Base-by-base conservation (phyloP, 495 filamentous ascomycete genomes). In the Hypoxylon lienhwacheense region DNA sequence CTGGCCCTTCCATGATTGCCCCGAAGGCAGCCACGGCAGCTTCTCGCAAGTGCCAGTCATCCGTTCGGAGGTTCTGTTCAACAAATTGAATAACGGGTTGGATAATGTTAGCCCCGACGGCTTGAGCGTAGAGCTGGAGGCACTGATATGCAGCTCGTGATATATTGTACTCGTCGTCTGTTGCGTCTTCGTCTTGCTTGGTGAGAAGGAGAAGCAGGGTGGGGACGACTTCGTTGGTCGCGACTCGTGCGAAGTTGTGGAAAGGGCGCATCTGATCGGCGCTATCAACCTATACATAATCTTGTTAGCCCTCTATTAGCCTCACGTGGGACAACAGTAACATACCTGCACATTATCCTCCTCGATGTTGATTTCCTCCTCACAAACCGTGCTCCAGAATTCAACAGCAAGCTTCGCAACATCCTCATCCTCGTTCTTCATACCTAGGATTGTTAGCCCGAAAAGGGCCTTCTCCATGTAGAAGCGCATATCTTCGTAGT, bases 381-480 rank as follows among this genome's bases (percentile, higher is more conserved):
- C 93, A 75, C 93, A 97, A 29, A 98, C 93, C 14, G 93, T 97
- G 75, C 93, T 97, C 93, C 93, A 98, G 77, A 98, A 98, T 66
- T 98, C 93, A 55, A 98, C 89, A 17, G 93, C 93, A 20, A 98
- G 81, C 79, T 98, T 98, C 32, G 95, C 85, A 29, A 97, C 95
- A 71, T 97, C 93, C 69, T 98, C 93, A 62, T 98, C 93, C 7
- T 89, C 87, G 69, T 84, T 92, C 79, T 93, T 95, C 95, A 98
- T 98, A 48, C 93, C 95, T 76, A 96, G 84, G 52, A 97, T 95
- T n/a, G 95, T 98, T 10, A 98, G 80, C 35, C 95, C 93, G 69
- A 97, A 98, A 28, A 98, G 78, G 35, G 93, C 93, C 81, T 97
- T 97, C 81, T 98, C 95, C 93, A 98, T 98, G 77, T 98, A 98